Conservation (phyloP, 179 eudicot genomes). For the Beta macrorhiza region DNA sequence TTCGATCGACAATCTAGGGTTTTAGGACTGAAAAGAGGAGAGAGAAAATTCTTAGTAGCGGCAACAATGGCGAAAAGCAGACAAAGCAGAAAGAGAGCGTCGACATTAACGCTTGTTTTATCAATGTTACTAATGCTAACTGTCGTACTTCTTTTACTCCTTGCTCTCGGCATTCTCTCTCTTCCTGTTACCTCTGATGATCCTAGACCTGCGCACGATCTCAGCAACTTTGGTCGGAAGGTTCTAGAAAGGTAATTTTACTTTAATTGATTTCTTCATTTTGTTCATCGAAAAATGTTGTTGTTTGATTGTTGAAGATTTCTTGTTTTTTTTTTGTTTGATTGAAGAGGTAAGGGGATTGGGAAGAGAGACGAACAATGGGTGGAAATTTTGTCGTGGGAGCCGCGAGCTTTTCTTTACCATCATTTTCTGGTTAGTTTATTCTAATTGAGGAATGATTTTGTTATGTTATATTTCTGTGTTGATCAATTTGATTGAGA, state of each 20-base stretch:
- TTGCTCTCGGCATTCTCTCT: constrained; percentile 82
- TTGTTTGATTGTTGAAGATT: constrained; percentile 6
- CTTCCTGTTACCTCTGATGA: constrained; percentile 63
- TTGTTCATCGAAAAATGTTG: not conserved
- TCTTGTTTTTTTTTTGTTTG: not conserved
- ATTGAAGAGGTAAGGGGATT: constrained; percentile 31
- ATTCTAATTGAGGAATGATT: too few species aligned
- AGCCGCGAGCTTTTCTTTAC: constrained; percentile 83
- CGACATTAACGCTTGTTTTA: constrained; percentile 58
- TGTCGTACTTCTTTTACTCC: constrained; percentile 65
- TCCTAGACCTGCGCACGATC: constrained; percentile 35
- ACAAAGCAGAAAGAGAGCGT: constrained; percentile 51
- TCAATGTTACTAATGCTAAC: constrained; percentile 70
- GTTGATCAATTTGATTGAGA: not conserved
- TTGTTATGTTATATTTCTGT: not conserved
- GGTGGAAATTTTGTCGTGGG: constrained; percentile 89
- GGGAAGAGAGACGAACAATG: constrained; percentile 68
- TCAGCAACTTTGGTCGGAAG: constrained; percentile 57
- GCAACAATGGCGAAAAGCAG: constrained; percentile 58
- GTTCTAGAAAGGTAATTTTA: constrained; percentile 33
- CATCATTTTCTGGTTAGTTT: constrained; percentile 79
- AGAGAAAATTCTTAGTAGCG: not conserved
- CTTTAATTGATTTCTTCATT: not conserved
- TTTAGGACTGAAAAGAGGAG: not conserved
- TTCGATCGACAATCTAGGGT: not conserved